Base-by-base conservation (phyloP, 1,284 basidiomycete species). In the Cerrena zonata region DNA sequence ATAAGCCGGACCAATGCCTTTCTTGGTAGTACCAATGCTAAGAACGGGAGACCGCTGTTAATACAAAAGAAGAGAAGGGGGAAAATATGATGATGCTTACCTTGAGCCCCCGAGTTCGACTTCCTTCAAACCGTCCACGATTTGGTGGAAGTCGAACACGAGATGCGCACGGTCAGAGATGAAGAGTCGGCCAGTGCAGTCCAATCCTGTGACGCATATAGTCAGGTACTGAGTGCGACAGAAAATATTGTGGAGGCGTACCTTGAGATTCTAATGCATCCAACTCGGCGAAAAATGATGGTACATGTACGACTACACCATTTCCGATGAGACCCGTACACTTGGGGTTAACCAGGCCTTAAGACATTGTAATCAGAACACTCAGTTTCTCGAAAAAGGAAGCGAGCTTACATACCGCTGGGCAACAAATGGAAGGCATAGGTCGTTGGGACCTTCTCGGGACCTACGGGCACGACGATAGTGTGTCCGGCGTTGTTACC, bases 401-500 rank as follows among this genome's bases (percentile, higher is more conserved):
- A 25, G 24, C 45, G 39, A 26, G 73, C 83, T 57, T 22, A 74
- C 84, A 57, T 56, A 94, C 94, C 95, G 61, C 89, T 91, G 2
- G 96, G 96, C 25, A 99, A 76, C 15, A 98, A 75, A 75, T 99
- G 95, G 71, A 99, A 99, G 50, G 94, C 94, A 69, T 91, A 98
- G 22, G 86, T 94, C 60, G 82, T 92, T 68, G 83, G 82, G 56
- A 64, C 69, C 52, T 74, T 83, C 66, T 80, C 83, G 62, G 76
- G 78, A 51, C 72, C 84, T 58, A 79, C 75, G 43, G 89, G 86
- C 36, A 88, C 91, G 57, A 99, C 89, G 68, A 99, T 97, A 27
- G 96, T 99, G 71, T 99, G 95, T 4, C 95, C 96, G 39, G 95
- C 95, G 67, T 99, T 99, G 76, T 98, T 98, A 18, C 95, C 96